Conservation (phyloP, 208 protist genomes). For the Crithidia sp. region DNA sequence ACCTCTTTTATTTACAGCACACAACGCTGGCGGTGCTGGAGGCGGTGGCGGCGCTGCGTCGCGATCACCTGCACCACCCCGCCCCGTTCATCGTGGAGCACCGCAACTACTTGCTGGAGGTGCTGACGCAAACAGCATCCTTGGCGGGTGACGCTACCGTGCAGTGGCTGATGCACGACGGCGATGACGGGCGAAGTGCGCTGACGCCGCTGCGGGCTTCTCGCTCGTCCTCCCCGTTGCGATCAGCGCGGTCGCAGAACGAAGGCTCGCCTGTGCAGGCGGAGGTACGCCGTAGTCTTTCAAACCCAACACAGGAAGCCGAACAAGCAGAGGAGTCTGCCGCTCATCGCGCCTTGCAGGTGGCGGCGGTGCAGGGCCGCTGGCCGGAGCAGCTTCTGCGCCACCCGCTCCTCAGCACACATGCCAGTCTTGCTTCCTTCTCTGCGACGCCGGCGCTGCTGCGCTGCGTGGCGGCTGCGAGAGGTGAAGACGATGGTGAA, state of each 20-base stretch:
- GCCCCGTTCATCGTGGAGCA: conserved; percentile 47
- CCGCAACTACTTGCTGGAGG: conserved; percentile 50
- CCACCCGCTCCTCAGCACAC: conserved; percentile 18
- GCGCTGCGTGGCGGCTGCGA: neutral
- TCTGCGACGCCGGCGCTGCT: conserved; percentile 1
- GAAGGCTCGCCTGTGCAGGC: neutral
- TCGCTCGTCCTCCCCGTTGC: neutral
- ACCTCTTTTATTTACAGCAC: conserved; percentile 42
- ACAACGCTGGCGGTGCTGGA: conserved; percentile 45
- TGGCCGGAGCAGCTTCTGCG: conserved; percentile 31
- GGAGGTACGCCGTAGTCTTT: neutral
- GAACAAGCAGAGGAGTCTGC: conserved; percentile 3
- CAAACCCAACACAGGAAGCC: neutral
- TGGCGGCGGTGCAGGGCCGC: conserved; percentile 15
- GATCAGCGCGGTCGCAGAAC: neutral
- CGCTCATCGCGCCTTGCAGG: conserved; percentile 7
- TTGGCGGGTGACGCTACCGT: conserved; percentile 31
- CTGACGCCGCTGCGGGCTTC: neutral
- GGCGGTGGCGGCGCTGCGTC: conserved; percentile 29
- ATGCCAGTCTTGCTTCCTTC: conserved; percentile 12
- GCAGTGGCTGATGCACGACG: conserved; percentile 20
- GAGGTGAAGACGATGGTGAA: neutral
- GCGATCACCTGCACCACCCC: conserved; percentile 19
- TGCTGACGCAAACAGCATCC: conserved; percentile 36
- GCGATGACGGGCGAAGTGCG: neutral